Base-by-base conservation (phyloP, 2,329 filamentous ascomycete species). In the Epichloe brachyelytri region DNA sequence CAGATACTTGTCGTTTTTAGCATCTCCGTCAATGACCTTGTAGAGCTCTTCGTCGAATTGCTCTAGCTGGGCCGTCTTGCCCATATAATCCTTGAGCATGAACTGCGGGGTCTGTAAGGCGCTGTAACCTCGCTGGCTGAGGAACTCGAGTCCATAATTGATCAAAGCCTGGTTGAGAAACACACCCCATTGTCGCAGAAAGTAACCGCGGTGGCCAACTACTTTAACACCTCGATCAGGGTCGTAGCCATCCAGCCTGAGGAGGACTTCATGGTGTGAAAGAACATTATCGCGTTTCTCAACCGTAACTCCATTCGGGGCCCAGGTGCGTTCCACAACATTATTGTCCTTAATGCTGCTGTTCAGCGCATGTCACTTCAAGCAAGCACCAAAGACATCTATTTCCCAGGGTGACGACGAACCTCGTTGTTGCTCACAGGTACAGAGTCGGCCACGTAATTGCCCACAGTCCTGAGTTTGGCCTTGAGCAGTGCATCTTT, bases 41-140 rank as follows among this genome's bases (percentile, higher is more conserved):
- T 98, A 98, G 48, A 98, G 75, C 69, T 97, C 91, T 67, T 97
- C 93, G 63, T 98, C 93, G 63, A 98, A 98, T 63, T 96, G 87
- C 59, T 93, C 89, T 26, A 98, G 81, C 71, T 98, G 93, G 2
- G 93, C 93, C 0, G 93, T 98, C 76, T 97, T 97, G 54, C 86
- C 90, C 93, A 98, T 98, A 67, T 88, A 85, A 48, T 95, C 87
- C 68, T 87, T 86, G 56, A 91, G 79, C 87, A 97, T 95, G 75
- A 98, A 94, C 64, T 88, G 89, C 2, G 90, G 90, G 2, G 91
- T 85, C 63, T 93, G 87, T 57, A 91, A 81, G 7, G 87, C 83
- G 33, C 78, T 88, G 69, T 89, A 95, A 51, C 86, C 89, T 68
- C 84, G 86, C 60, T 79, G 75, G 67, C 80, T 80, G 51, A 97